Evolutionary conservation across 192 early-diverging fungal species (phyloP).

Genomic region (Coemansia sp.): DNA sequence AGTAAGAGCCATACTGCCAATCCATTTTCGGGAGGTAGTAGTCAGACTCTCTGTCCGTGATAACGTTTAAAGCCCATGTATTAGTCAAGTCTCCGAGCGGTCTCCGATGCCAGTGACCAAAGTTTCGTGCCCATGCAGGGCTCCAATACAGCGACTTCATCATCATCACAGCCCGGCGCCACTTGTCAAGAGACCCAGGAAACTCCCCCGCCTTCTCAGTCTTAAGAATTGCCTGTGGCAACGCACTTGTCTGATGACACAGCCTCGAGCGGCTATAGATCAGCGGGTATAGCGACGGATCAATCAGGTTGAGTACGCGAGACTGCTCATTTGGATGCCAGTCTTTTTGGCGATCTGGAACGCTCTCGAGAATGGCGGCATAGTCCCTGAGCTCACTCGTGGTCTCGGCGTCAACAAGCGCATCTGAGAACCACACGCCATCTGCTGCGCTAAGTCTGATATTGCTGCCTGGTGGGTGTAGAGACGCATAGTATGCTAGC

Average conservation of each 20-base stretch:
- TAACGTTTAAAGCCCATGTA: neutral
- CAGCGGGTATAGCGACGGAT: conserved; percentile 58
- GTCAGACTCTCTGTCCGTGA: neutral
- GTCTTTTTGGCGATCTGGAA: neutral
- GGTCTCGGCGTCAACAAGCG: conserved; percentile 21
- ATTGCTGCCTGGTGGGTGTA: conserved; percentile 24
- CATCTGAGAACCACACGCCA: conserved; percentile 44
- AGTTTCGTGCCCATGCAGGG: no score
- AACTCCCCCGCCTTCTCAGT: conserved; percentile 21
- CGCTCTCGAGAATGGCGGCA: neutral
- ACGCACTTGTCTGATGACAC: conserved; percentile 16
- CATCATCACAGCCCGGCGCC: no score
- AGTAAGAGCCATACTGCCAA: neutral
- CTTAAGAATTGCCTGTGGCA: conserved; percentile 21
- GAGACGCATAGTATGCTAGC: conserved; percentile 36
- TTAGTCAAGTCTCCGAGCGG: no score
- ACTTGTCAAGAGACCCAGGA: conserved; percentile 17
- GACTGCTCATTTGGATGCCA: conserved; percentile 57
- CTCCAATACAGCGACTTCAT: no score
- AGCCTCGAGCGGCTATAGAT: conserved; percentile 28
- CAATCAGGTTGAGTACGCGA: conserved; percentile 57
- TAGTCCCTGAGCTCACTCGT: conserved; percentile 7
- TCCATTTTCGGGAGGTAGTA: neutral
- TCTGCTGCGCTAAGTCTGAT: conserved; percentile 32
- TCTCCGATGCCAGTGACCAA: no score